Evolutionary conservation across 768 basidiomycete species (phyloP).

Genomic region (Kwoniella newhampshirensis): DNA sequence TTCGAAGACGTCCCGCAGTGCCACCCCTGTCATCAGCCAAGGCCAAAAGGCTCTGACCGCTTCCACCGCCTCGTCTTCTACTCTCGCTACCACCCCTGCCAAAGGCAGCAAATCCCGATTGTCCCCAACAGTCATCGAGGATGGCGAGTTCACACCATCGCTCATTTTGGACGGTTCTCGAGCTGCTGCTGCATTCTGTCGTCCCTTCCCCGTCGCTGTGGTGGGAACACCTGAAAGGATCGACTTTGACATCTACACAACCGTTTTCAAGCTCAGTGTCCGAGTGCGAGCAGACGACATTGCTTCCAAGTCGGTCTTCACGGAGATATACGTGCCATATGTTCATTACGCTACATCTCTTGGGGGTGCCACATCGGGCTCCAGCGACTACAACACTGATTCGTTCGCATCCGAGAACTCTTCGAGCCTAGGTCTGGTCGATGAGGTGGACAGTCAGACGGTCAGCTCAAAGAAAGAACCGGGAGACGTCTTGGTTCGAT

Average conservation of each 20-base stretch:
- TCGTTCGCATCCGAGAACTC: not conserved
- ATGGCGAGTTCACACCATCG: slow-evolving; percentile 37
- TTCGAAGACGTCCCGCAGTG: slow-evolving; percentile 21
- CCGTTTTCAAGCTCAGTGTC: slow-evolving; percentile 69
- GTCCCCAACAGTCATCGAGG: slow-evolving; percentile 28
- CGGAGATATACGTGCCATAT: slow-evolving; percentile 86
- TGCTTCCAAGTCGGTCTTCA: slow-evolving; percentile 59
- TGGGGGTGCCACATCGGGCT: slow-evolving; percentile 9
- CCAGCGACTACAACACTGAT: not conserved
- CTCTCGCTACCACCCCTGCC: slow-evolving; percentile 12
- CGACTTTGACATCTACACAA: slow-evolving; percentile 72
- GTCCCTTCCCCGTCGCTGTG: slow-evolving; percentile 76
- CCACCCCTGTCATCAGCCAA: not conserved
- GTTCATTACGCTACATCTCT: slow-evolving; percentile 66
- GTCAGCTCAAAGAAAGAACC: not conserved
- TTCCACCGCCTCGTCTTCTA: slow-evolving; percentile 5
- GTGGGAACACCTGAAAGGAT: slow-evolving; percentile 69
- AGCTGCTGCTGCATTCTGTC: slow-evolving; percentile 76
- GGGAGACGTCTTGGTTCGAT: slow-evolving; percentile 1
- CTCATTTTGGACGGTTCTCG: slow-evolving; percentile 84
- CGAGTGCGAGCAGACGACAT: slow-evolving; percentile 64
- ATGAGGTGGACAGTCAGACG: not conserved
- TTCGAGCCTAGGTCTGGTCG: slow-evolving; percentile 6
- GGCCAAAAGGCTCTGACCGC: not conserved
- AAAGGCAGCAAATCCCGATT: slow-evolving; percentile 11